Conservation (phyloP, 176 grass and related monocot genomes). For the Tillandsia leiboldiana region DNA sequence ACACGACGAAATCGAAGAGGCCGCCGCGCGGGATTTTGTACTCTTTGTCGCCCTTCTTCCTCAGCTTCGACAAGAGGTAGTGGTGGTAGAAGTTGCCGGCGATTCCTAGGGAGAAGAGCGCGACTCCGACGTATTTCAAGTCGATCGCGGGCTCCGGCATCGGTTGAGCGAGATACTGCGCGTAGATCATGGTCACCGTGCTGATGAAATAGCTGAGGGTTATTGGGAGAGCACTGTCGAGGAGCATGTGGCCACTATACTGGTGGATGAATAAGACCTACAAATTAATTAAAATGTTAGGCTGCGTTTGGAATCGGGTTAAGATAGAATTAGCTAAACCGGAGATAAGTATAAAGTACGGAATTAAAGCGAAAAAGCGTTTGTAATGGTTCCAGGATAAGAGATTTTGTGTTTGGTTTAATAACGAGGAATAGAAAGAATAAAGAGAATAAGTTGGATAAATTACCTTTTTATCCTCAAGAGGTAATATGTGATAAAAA, state of each 20-base stretch:
- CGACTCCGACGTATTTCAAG: constrained; percentile 31
- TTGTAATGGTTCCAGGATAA: too few species aligned
- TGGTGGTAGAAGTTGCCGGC: constrained; percentile 78
- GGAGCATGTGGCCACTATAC: constrained; percentile 41
- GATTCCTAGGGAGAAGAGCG: constrained; percentile 37
- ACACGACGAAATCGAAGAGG: constrained; percentile 45
- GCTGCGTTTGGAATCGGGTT: too few species aligned
- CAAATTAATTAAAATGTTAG: not conserved
- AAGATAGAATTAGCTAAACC: too few species aligned
- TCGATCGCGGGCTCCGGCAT: constrained; percentile 35
- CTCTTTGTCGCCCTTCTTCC: constrained; percentile 21
- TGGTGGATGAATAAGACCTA: constrained; percentile 62
- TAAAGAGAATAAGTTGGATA: too few species aligned
- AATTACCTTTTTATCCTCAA: too few species aligned
- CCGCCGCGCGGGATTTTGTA: constrained; percentile 70
- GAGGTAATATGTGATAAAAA: too few species aligned
- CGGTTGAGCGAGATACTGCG: constrained; percentile 32
- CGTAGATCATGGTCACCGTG: constrained; percentile 36
- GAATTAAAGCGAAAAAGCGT: too few species aligned
- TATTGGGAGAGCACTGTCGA: constrained; percentile 28
- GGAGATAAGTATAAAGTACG: too few species aligned
- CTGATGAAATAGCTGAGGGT: constrained; percentile 36
- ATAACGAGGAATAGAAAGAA: too few species aligned
- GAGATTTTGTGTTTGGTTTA: too few species aligned
- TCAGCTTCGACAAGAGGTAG: constrained; percentile 39